Base-by-base conservation (phyloP, 805 yeast genomes). In the Pichia manshurica region DNA sequence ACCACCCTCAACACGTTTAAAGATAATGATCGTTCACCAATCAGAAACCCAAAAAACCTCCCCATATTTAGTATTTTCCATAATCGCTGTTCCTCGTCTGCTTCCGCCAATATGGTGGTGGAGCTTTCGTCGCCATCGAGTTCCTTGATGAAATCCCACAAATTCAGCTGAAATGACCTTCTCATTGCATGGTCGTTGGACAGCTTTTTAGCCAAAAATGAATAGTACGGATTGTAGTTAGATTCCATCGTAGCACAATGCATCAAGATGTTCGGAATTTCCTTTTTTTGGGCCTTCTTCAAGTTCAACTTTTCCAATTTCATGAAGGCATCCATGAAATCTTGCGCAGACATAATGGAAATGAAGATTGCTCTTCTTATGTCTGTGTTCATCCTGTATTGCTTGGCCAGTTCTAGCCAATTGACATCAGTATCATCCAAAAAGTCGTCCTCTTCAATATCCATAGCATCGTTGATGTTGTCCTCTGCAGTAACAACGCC, bases 371-470 rank as follows among this genome's bases (percentile, higher is more conserved):
- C 97, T 46, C 96, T 75, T 66, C 99, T 82, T 32, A 93, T 77
- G 61, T 90, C 97, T 0, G 98, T 91, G 64, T 95, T 93, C 95
- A 93, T 90, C 53, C 98, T 70, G 60, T 90, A 96, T 35, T 79
- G 71, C 54, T 76, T 77, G 3, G 99, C 98, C 34, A 93, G 70
- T 51, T 84, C 90, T 59, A 82, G 66, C 96, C 96, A 90, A 60
- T 90, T 87, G 4, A 95, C 93, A 55, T 81, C 88, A 0, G 84
- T 78, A 35, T 71, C 70, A 53, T 82, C 95, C 13, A 84, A 67
- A 9, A 83, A 67, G 48, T 81, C 89, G 52, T 77, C 78, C 4
- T 64, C 66, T 3, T 69, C 60, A 19, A 32, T 21, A 44, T 75
- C 74, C 3, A 68, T 69, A 38, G 70, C 71, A 2, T 61, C 59